Evolutionary conservation across 2,329 filamentous ascomycete species (phyloP).

Genomic region (Penicillium sp.): DNA sequence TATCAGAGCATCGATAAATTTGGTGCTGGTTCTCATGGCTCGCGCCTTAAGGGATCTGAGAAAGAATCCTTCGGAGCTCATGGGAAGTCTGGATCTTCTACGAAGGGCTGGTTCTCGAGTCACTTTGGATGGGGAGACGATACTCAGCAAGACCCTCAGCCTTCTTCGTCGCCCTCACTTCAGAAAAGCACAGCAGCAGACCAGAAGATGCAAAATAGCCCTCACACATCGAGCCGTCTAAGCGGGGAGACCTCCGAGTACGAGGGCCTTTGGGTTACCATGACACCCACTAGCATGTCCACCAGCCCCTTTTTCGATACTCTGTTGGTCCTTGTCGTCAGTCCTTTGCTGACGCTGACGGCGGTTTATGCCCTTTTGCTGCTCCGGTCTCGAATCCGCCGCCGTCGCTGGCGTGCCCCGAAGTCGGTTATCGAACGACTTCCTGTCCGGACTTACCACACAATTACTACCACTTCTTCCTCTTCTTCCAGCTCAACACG

Average conservation of each 20-base stretch:
- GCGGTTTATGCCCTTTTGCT: slow-evolving; percentile 89
- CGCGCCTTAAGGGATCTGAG: slow-evolving; percentile 11
- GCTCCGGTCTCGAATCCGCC: slow-evolving; percentile 80
- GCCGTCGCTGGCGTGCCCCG: slow-evolving; percentile 91
- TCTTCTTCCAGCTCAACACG: slow-evolving; percentile 58
- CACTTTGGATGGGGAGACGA: slow-evolving; percentile 33
- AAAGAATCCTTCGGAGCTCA: slow-evolving; percentile 9
- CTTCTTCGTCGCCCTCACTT: slow-evolving; percentile 10
- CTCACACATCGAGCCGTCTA: slow-evolving; percentile 14
- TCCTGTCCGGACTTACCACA: slow-evolving; percentile 94
- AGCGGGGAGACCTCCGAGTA: slow-evolving; percentile 50
- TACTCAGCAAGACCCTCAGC: slow-evolving; percentile 12
- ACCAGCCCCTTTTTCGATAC: slow-evolving; percentile 95
- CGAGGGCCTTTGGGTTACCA: slow-evolving; percentile 92
- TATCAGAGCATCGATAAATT: slow-evolving; percentile 52
- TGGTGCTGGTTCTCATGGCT: slow-evolving; percentile 15
- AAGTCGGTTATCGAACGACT: slow-evolving; percentile 93
- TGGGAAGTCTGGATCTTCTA: slow-evolving; percentile 11
- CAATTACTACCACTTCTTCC: slow-evolving; percentile 64
- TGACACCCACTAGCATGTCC: slow-evolving; percentile 83
- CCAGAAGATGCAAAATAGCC: slow-evolving; percentile 19
- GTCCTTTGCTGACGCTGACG: slow-evolving; percentile 85
- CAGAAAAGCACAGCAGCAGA: slow-evolving; percentile 11
- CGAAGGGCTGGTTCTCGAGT: slow-evolving; percentile 36
- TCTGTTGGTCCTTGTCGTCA: slow-evolving; percentile 91